These are phyloP conservation scores for Nicotiana tomentosiformis DNA, from an alignment of 257 asterid species.

Conservation along the genomic window DNA sequence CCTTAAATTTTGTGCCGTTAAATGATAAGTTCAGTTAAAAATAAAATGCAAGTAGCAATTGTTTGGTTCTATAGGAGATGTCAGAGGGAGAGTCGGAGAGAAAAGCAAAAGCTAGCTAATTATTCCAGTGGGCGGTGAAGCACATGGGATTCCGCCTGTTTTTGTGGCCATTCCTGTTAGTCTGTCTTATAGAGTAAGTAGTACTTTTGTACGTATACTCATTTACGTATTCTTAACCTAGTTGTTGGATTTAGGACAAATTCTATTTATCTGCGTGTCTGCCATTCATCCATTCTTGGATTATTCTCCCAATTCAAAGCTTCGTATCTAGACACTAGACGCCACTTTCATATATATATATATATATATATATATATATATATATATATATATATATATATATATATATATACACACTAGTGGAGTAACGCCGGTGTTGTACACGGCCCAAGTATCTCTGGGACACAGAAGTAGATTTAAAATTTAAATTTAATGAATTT, in stretches of 20 bases:
- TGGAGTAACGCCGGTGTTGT: too few relatives aligned
- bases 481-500: too few relatives aligned
- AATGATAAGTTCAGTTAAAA: not conserved
- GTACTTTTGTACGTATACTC: not conserved
- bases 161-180: not conserved
- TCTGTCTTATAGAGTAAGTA: not conserved
- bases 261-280: not conserved
- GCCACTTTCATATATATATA: too few relatives aligned
- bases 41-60: not conserved
- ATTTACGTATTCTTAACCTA: not conserved
- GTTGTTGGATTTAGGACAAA: not conserved
- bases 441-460: too few relatives aligned
- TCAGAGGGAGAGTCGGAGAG: not conserved
- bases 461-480: too few relatives aligned
- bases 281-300: not conserved
- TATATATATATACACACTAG: too few relatives aligned
- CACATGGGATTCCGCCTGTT: not conserved
- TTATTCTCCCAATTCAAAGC: not conserved
- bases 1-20: not conserved
- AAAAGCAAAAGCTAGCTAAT: not conserved
- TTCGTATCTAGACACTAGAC: not conserved
- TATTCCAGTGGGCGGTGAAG: not conserved
- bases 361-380: too few relatives aligned
- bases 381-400: too few relatives aligned
- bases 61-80: not conserved